Conservation (phyloP, 2,329 filamentous ascomycete genomes). For the Fusarium anguioides region DNA sequence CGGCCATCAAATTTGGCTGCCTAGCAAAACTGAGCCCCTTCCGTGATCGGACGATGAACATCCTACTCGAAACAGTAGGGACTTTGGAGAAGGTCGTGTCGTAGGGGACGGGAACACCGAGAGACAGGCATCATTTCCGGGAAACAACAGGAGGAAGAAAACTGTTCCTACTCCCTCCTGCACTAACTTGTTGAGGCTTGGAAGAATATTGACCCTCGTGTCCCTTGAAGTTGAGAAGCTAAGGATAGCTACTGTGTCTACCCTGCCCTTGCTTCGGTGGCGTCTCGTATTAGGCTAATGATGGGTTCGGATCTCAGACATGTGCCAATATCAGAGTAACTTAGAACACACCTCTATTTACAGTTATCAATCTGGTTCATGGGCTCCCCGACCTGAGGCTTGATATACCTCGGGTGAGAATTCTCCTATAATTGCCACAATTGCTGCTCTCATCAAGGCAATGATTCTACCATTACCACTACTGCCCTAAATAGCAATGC, state of each 20-base stretch:
- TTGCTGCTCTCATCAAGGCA: not conserved
- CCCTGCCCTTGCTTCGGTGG: conserved; percentile 39
- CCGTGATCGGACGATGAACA: conserved; percentile 40
- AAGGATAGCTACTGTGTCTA: conserved; percentile 2
- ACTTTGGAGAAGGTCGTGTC: conserved; percentile 29
- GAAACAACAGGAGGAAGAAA: conserved; percentile 28
- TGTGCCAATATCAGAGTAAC: conserved; percentile 29
- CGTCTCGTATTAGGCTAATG: conserved; percentile 36
- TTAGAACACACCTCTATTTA: conserved; percentile 35
- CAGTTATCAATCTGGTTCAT: conserved; percentile 43
- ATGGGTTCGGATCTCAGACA: conserved; percentile 26
- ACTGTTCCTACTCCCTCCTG: not conserved
- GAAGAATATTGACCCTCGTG: conserved; percentile 11
- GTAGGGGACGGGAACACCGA: conserved; percentile 45
- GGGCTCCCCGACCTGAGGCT: not conserved
- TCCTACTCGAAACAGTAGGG: conserved; percentile 34
- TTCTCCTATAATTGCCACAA: conserved; percentile 5
- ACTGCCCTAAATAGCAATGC: conserved; percentile 2
- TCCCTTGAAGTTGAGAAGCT: conserved; percentile 8
- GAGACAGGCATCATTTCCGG: conserved; percentile 45
- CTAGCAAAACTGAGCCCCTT: conserved; percentile 18
- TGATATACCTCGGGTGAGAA: not conserved
- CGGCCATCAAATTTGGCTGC: conserved; percentile 17
- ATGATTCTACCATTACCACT: not conserved
- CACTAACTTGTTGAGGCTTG: conserved; percentile 30